Base-by-base conservation (phyloP, 225 moss, liverwort and hornwort species). In the Straminergon stramineum region DNA sequence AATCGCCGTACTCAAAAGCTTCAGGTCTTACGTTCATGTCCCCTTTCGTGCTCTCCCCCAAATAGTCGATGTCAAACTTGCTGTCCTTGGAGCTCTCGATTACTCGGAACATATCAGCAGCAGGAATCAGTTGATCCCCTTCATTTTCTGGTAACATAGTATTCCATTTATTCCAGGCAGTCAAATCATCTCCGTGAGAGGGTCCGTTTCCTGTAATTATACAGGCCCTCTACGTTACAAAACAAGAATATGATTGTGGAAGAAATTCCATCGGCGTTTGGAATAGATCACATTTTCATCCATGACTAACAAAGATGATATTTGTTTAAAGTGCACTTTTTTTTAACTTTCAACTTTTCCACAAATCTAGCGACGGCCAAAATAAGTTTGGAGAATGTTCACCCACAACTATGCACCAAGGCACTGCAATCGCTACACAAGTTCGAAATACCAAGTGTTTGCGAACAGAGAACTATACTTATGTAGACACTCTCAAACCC, bases 41-140 rank as follows among this genome's bases (percentile, higher is more conserved):
- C 77, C 92, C 95, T 94, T 93, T 95, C 24, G 95, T 96, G 88
- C 96, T 97, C 92, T 96, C 95, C 48, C 95, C 96, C 71, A 95
- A 91, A 88, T 96, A 94, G 86, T 96, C 95, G 60, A 97, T 94
- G 85, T 95, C 95, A 90, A 95, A 95, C 71, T 89, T 88, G 95
- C 91, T 95, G 90, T 95, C 95, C 89, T 93, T 93, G 39, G 93
- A 93, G 87, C 93, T 93, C 90, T 95, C 78, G 88, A 93, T 92
- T 21, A 95, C 95, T 90, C 88, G 95, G 67, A 95, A 93, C 93
- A 93, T 92, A 35, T 93, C 93, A 30, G 88, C 89, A 62, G 94
- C 90, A 68, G 94, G 94, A 90, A 94, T 92, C 41, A 75, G 85
- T 67, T 90, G 91, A 53, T 93, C 93, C 34, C 91, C 94, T 92